Evolutionary conservation across 768 basidiomycete species (phyloP), one percentile per base, ranked within the genome.

Genomic region (Sarcodon aspratus): DNA sequence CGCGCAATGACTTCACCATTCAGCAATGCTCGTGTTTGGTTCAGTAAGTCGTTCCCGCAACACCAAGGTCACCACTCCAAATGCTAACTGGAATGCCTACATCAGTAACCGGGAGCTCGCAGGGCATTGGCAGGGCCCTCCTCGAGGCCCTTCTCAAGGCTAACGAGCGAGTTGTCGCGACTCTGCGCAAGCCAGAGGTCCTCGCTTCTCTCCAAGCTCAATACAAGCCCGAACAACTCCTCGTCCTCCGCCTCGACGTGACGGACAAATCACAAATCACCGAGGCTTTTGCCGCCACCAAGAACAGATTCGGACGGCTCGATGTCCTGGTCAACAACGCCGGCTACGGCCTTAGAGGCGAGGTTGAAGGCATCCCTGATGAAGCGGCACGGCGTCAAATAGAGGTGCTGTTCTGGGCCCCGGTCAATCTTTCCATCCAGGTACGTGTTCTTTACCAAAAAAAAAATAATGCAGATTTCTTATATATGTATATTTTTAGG

Each of bases 371-470:
- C 7, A 63, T 60, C 0, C 48, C 62, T 0, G 67, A 68, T 6
- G 58, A 60, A 12, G 59, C 48, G 27, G 71, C 70, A 0, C 61
- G 67, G 11, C 36, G 47, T 7, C 47, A 66, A 13, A 66, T 74
- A 35, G 73, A 73, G 47, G 62, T 67, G 35, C 60, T 67, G 46
- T 75, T 73, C 48, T 73, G 72, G 69, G 72, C 69, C 0, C 66
- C 70, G 0, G 70, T 64, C 5, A 53, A 67, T 46, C 61, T 74
- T 43, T 63, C 58, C 33, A 65, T 53, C 48, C 59, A 67, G 61
- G 70, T 67, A 18, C 45, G 55, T 37, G 42, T 38, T 33, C 46
- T 55, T 10, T 3, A 17, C 38, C n/a, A 47, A 37, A 33, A 18
- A 18, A 10, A 12, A n/a, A n/a, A n/a, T n/a, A n/a, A n/a, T n/a